Percentiles rank a stretch among this genome's conserved stretches.
phyloP scores from a whole-genome alignment of 257 asterid genomes.

The Nyctanthes arbortristis region DNA sequence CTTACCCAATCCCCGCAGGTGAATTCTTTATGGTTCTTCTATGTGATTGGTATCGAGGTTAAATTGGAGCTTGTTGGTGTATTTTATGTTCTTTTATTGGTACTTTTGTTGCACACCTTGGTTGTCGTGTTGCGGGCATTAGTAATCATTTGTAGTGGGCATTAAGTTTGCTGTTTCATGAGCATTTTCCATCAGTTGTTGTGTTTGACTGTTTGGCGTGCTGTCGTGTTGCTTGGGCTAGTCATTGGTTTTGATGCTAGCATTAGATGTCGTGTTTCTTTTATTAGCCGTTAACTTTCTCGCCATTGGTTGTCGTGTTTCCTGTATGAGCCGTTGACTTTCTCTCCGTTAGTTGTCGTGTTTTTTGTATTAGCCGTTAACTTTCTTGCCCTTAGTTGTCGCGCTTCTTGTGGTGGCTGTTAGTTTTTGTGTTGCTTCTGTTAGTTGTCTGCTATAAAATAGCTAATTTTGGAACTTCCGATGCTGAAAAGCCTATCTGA shows the following conservation, averaged over 20 bases:
- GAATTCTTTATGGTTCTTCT: background rate
- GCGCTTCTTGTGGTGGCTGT: background rate
- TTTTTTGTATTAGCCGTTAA: background rate
- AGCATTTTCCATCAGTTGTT: background rate
- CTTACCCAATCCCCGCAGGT: slow-evolving; percentile 44
- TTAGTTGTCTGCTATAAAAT: background rate
- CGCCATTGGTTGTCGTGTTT: background rate
- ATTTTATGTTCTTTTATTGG: background rate
- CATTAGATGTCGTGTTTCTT: background rate
- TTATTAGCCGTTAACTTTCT: background rate
- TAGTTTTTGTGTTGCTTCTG: background rate
- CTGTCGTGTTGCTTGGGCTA: background rate
- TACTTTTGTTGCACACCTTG: background rate
- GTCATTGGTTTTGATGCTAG: background rate
- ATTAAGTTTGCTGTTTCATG: background rate
- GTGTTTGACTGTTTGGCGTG: background rate
- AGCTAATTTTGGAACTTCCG: background rate
- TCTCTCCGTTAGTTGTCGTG: background rate
- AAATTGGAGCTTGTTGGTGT: background rate
- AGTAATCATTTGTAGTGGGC: background rate
- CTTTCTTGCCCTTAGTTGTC: background rate
- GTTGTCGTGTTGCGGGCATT: background rate
- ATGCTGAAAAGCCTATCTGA: background rate
- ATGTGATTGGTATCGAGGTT: background rate
- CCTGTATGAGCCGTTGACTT: background rate